Evolutionary conservation across 2,329 filamentous ascomycete species (phyloP).

Genomic region (Aspergillus quadricinctus): DNA sequence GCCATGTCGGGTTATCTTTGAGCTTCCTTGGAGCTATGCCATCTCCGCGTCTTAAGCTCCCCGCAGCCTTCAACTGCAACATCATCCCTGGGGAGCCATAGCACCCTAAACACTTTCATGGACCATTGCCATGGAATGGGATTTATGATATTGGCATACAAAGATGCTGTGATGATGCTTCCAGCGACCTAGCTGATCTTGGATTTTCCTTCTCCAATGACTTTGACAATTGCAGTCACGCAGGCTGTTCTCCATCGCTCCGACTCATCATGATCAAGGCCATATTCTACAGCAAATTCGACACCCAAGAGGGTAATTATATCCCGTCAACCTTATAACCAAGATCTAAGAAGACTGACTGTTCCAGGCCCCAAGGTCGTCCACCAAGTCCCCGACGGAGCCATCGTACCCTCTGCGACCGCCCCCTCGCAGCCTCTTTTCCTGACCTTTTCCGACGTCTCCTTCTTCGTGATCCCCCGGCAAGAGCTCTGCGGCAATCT

Average conservation of each 20-base stretch:
- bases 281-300: slow-evolving; percentile 65
- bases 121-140: neutral
- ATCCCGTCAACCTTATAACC: neutral
- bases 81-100: neutral
- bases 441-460: slow-evolving; percentile 79
- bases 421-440: slow-evolving; percentile 57
- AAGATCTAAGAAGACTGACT: neutral
- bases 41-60: neutral
- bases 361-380: slow-evolving; percentile 56
- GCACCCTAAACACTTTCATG: neutral
- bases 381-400: slow-evolving; percentile 60
- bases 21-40: neutral
- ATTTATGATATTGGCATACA: neutral
- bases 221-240: neutral
- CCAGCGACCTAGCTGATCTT: neutral
- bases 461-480: slow-evolving; percentile 89
- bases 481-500: slow-evolving; percentile 93
- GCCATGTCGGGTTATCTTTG: neutral
- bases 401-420: slow-evolving; percentile 48
- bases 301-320: slow-evolving; percentile 50
- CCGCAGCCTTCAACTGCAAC: neutral
- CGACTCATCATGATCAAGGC: slow-evolving; percentile 53
- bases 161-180: neutral
- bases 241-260: neutral
- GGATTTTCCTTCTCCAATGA: neutral